Evolutionary conservation across 2,329 filamentous ascomycete species (phyloP).

Genomic region (Fusarium annulatum): DNA sequence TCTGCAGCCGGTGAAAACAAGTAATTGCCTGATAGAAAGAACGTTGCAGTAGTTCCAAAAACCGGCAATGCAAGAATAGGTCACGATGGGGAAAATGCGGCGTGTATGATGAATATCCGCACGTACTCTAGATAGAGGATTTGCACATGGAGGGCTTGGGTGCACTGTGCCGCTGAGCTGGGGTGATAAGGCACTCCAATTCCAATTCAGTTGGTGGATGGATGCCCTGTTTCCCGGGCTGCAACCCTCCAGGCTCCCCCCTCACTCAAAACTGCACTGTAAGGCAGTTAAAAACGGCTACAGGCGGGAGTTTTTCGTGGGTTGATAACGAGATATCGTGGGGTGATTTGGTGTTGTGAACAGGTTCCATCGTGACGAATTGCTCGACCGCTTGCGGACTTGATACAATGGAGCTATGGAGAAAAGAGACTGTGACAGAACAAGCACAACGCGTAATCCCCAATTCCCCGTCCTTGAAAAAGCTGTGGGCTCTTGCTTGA

Average conservation of each 20-base stretch:
- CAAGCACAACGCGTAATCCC: constrained; percentile 25
- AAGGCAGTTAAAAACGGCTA: constrained; percentile 16
- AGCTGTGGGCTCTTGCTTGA: constrained; percentile 11
- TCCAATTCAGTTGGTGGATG: constrained; percentile 21
- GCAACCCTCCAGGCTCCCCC: constrained; percentile 16
- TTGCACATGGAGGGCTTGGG: constrained; percentile 10
- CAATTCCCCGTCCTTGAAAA: constrained; percentile 32
- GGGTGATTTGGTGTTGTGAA: constrained; percentile 18
- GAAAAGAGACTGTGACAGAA: constrained; percentile 6
- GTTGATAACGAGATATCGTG: constrained; percentile 26
- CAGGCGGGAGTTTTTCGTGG: constrained; percentile 33
- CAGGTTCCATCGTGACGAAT: background rate
- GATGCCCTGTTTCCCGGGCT: constrained; percentile 17
- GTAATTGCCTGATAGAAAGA: constrained; percentile 31
- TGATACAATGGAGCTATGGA: constrained; percentile 2
- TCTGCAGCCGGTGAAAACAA: constrained; percentile 36
- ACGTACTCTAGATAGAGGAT: constrained; percentile 14
- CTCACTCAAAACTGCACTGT: background rate
- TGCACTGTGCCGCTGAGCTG: constrained; percentile 34
- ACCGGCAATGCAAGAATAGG: constrained; percentile 14
- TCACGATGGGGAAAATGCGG: constrained; percentile 1
- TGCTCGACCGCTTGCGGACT: background rate
- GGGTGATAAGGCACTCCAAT: constrained; percentile 38
- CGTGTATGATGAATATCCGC: constrained; percentile 11
- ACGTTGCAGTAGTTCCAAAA: constrained; percentile 27